Base-by-base conservation (phyloP, 192 early-diverging fungal species). In the Martensiomyces pterosporus region DNA sequence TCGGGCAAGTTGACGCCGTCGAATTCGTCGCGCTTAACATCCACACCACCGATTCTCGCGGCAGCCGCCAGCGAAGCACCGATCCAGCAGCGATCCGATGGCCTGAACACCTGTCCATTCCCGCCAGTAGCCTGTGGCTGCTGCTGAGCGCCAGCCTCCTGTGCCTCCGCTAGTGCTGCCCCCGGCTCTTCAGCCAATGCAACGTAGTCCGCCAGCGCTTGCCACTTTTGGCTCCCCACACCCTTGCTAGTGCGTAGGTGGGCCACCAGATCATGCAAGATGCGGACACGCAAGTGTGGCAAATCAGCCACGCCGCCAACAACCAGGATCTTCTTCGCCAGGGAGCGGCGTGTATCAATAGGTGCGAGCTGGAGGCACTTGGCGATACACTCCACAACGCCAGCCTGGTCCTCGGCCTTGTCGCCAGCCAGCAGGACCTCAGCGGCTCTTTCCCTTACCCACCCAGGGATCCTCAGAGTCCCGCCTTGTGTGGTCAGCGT, bases 341-440 rank as follows among this genome's bases (percentile, higher is more conserved):
- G 45, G 2, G 73, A 80, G 1, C 80, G 67, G 4, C 94, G 78
- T 9, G 85, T 54, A 70, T 97, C 90, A 0, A 86, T 59, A 4
- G 85, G 89, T 9, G 62, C 70, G 22, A 75, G 72, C 9, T 67
- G 45, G 5, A 92, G 34, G 19, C 73, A 64, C 40, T 84, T 76
- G n/a, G 83, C 40, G 2, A 87, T 47, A 13, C 73, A 57, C 7
- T 75, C 72, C 0, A 78, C 68, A 4, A 93, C 32, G 25, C 83
- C 82, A 14, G 57, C 40, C 12, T 78, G 75, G 54, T 90, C 82
- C 39, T 79, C 27, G 2, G 77, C 58, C 25, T 57, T 79, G 56
- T 90, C 86, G 3, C 89, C 89, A 23, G 82, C 79, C 61, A 93
- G 86, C 33, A 93, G 56, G 0, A 89, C 79, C 46, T 94, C 93